phyloP scores from a whole-genome alignment of 768 basidiomycete genomes.

The Psilocybe tampanensis region DNA sequence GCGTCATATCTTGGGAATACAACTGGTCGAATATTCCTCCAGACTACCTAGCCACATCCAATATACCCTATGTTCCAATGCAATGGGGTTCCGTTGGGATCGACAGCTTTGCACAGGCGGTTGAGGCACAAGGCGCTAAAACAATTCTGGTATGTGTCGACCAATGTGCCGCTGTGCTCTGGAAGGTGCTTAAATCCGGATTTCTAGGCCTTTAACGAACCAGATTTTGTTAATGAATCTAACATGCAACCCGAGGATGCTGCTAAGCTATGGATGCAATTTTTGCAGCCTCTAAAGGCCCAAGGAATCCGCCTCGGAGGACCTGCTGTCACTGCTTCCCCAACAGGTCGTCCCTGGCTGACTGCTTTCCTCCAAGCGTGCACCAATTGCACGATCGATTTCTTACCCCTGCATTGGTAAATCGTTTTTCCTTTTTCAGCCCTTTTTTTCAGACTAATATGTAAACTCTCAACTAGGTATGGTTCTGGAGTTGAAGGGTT shows the following conservation, averaged over 20 bases:
- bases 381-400: conserved; percentile 49
- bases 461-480: conserved; percentile 43
- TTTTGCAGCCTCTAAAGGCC: conserved; percentile 56
- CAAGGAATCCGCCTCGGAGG: conserved; percentile 54
- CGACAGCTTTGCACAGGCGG: conserved; percentile 38
- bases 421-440: not conserved
- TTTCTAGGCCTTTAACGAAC: conserved; percentile 43
- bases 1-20: conserved; percentile 52
- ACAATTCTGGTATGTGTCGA: conserved; percentile 43
- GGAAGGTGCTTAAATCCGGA: conserved; percentile 19
- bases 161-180: not conserved
- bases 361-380: conserved; percentile 55
- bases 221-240: conserved; percentile 55
- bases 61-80: conserved; percentile 53
- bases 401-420: conserved; percentile 52
- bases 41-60: conserved; percentile 42
- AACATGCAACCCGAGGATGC: conserved; percentile 47
- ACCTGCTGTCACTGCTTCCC: conserved; percentile 57
- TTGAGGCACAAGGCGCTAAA: conserved; percentile 48
- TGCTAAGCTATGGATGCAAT: conserved; percentile 58
- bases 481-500: conserved; percentile 57
- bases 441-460: not conserved
- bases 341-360: conserved; percentile 57
- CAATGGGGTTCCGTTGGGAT: conserved; percentile 50
- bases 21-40: conserved; percentile 53